phyloP scores from a whole-genome alignment of 805 yeast species.

The Komagataella pastoris region DNA sequence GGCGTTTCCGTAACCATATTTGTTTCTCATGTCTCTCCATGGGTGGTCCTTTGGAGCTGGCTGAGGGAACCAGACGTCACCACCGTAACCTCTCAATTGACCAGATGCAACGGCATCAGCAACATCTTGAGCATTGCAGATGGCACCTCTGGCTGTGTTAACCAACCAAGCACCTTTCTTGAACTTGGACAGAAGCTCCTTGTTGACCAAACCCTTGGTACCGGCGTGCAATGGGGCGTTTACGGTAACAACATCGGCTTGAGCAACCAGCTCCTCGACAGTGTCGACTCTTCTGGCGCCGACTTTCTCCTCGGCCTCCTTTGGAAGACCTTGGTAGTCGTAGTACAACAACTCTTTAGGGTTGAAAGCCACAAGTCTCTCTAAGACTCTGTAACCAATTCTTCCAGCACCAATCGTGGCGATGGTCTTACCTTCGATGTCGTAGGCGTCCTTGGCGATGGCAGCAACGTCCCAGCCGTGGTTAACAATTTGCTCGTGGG shows the following conservation, averaged over 20 bases:
- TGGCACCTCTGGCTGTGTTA: conserved; percentile 77
- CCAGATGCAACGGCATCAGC: conserved; percentile 63
- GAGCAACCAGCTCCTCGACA: conserved; percentile 51
- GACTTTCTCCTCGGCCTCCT: conserved; percentile 42
- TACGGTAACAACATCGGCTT: conserved; percentile 63
- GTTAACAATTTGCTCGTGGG: conserved; percentile 50
- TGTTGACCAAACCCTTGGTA: conserved; percentile 55
- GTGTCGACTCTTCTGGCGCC: conserved; percentile 46
- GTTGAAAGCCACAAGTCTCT: conserved; percentile 58
- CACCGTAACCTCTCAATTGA: conserved; percentile 67
- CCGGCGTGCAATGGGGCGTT: conserved; percentile 68
- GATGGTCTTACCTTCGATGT: conserved; percentile 61
- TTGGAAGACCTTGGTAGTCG: conserved; percentile 60
- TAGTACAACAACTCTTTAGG: conserved; percentile 63
- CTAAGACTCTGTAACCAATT: conserved; percentile 66
- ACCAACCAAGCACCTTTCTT: conserved; percentile 64
- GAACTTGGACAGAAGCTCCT: conserved; percentile 51
- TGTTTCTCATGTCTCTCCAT: conserved; percentile 59
- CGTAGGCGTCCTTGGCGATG: conserved; percentile 60
- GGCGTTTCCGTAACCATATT: conserved; percentile 65
- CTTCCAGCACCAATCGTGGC: conserved; percentile 80
- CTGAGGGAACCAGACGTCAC: conserved; percentile 80
- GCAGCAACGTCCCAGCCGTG: conserved; percentile 72
- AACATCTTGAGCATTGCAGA: conserved; percentile 58
- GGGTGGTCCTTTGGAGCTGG: conserved; percentile 72